phyloP scores from a whole-genome alignment of 2,329 filamentous ascomycete species.

The Cryphonectria carpinicola region DNA sequence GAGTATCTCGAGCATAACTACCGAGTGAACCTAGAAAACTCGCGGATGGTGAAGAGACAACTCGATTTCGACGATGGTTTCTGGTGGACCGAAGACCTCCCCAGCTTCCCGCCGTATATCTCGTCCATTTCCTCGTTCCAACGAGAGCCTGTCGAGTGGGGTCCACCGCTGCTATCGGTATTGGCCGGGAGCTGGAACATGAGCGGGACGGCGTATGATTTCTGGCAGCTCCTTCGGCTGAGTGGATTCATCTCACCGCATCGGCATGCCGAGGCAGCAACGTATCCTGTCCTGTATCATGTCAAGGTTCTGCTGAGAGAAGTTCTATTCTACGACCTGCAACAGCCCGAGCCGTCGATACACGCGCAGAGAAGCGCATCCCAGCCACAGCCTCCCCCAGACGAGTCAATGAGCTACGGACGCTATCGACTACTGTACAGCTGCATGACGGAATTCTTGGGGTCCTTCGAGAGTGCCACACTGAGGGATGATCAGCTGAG shows the following conservation, averaged over 20 bases:
- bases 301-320: conserved; percentile 61
- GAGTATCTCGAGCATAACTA: conserved; percentile 55
- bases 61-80: conserved; percentile 61
- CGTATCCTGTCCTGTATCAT: conserved; percentile 55
- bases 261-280: conserved; percentile 52
- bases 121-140: conserved; percentile 44
- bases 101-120: conserved; percentile 44
- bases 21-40: conserved; percentile 44
- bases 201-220: conserved; percentile 51
- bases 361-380: conserved; percentile 42
- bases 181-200: conserved; percentile 58
- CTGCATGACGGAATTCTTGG: conserved; percentile 56
- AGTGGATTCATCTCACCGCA: conserved; percentile 54
- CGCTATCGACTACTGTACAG: conserved; percentile 54
- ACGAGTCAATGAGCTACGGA: conserved; percentile 52
- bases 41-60: conserved; percentile 47
- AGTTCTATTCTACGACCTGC: conserved; percentile 56
- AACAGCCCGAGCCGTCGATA: conserved; percentile 52
- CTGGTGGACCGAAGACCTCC: conserved; percentile 60
- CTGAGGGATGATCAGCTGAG: conserved; percentile 44
- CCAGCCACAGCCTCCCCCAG: conserved; percentile 39
- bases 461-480: conserved; percentile 54
- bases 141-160: conserved; percentile 44
- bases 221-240: conserved; percentile 56
- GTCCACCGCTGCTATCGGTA: conserved; percentile 55